Evolutionary conservation across 257 asterid genomes (phyloP).

Genomic region (Lycium barbarum): DNA sequence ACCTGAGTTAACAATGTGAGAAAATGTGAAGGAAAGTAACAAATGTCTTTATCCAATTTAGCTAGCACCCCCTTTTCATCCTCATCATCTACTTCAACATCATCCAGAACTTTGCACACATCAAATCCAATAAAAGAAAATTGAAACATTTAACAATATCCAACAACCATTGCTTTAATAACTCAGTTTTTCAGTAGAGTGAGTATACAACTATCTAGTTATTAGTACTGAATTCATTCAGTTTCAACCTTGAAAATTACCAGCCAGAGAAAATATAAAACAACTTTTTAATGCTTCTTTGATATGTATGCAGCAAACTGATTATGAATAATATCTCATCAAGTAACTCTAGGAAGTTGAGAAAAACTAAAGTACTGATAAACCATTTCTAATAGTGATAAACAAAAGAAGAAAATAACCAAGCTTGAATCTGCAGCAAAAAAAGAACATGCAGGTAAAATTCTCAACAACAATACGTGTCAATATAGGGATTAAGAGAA

Average conservation of each 20-base stretch:
- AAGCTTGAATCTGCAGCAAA: background rate
- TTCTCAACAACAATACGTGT: conserved; percentile 21
- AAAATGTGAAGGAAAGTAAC: conserved; percentile 1
- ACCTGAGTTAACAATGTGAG: conserved; percentile 34
- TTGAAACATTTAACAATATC: background rate
- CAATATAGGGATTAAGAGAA: conserved; percentile 15
- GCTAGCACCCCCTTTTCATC: background rate
- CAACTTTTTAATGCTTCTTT: background rate
- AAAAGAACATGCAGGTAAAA: conserved; percentile 2
- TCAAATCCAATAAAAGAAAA: background rate
- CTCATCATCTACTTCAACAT: background rate
- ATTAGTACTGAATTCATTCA: too few relatives aligned
- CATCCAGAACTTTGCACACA: background rate
- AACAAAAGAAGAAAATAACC: background rate
- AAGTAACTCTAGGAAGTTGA: background rate
- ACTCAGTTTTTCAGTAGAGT: background rate
- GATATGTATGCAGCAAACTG: background rate
- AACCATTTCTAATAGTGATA: background rate
- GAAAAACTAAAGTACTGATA: background rate
- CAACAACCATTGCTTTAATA: background rate
- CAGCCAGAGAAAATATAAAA: too few relatives aligned
- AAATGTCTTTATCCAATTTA: conserved; percentile 29
- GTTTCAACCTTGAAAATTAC: too few relatives aligned
- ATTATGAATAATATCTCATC: background rate
- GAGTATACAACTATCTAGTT: background rate